These are phyloP conservation scores for Argentina anserina DNA, from an alignment of 306 rosid genomes.

Conservation along the genomic window DNA sequence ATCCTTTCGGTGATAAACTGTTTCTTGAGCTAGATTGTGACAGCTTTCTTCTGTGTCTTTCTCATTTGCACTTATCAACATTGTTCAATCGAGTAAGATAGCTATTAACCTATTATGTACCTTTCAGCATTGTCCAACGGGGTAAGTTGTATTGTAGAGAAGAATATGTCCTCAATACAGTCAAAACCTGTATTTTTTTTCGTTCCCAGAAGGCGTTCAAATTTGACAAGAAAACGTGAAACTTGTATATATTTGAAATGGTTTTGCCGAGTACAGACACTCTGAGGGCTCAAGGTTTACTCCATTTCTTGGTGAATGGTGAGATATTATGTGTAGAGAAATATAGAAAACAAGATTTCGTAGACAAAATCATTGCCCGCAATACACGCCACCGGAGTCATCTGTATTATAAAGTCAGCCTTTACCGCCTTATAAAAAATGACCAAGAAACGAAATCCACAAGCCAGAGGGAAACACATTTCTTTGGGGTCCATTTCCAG, in stretches of 20 bases:
- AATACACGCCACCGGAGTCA: conserved; percentile 41
- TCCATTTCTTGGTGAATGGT: conserved; percentile 29
- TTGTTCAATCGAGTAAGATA: not conserved
- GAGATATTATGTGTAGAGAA: not conserved
- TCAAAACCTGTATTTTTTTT: not conserved
- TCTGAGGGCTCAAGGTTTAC: not conserved
- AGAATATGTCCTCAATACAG: not conserved
- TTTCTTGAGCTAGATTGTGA: not conserved
- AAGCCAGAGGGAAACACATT: conserved; percentile 1
- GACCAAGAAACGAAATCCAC: conserved; percentile 4
- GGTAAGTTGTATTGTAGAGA: no score
- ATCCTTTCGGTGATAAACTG: not conserved
- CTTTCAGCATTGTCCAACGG: no score
- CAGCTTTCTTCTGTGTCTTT: not conserved
- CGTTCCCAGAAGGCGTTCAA: not conserved
- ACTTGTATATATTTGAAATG: not conserved
- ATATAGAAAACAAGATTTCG: not conserved
- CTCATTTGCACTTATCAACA: not conserved
- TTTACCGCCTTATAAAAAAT: not conserved
- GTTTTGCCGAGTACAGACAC: not conserved
- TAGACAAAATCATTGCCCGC: conserved; percentile 45
- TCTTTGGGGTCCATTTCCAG: conserved; percentile 42
- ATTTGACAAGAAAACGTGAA: not conserved
- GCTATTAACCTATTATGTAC: not conserved
- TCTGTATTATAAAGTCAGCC: conserved; percentile 19